Evolutionary conservation across 768 basidiomycete species (phyloP), one percentile per base, ranked within the genome.

Genomic region (Mrakia blollopis): DNA sequence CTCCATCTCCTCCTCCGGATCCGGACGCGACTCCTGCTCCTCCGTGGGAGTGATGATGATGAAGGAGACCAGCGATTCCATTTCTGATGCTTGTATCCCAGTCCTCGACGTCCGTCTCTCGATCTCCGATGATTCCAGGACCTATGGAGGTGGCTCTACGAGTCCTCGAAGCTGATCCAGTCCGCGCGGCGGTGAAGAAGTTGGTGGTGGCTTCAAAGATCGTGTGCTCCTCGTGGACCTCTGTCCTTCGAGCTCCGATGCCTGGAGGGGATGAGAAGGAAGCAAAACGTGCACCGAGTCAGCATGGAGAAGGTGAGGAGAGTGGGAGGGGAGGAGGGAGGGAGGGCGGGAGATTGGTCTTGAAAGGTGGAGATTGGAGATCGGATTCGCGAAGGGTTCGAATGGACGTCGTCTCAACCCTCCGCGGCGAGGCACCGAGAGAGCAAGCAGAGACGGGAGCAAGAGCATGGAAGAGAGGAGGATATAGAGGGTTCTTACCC

Each of bases 191-290:
- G 70, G 87, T 87, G 83, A 94, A 97, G 83, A 91, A 90, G 7
- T 89, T 87, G 44, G 88, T 88, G 0, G 88, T 88, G 21, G 90
- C 88, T 52, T 89, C 89, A 80, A 92, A 90, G 41, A 94, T 85
- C 44, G 86, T 86, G 81, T 91, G 90, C 76, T 92, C 90, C 82
- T 98, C 95, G 16, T 86, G 88, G 23, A 92, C 86, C 65, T 96
- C 92, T 76, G 90, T 83, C 35, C 91, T 87, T 23, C 90, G 86
- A 30, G 90, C 88, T 77, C 92, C 93, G 72, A 91, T 86, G 23
- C 87, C 89, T 85, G 80, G 21, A 68, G 25, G 37, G 23, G 18
- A 18, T 35, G 14, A 37, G 23, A 25, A 23, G 21, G 65, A 6
- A 37, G 63, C 10, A 30, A 14, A 68, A 39, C 21, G 37, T 68